Conservation (phyloP, 305 asterid genomes). For the Nicotiana rustica region DNA sequence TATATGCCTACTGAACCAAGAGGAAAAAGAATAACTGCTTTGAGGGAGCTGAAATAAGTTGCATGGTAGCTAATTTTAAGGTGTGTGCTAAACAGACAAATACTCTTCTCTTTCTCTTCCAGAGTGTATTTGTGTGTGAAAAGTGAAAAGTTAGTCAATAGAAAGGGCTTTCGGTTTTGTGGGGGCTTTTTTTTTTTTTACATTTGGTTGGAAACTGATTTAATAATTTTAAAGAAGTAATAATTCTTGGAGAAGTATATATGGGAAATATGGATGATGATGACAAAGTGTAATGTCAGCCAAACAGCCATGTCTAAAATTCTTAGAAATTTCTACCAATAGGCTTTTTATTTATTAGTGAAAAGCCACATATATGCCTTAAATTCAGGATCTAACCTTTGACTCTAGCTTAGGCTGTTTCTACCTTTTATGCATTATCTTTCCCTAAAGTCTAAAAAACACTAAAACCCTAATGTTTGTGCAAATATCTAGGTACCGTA, state of each 20-base stretch:
- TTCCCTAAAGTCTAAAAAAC: no score
- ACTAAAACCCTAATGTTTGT: no score
- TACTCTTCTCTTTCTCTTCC: no score
- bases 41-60: background rate
- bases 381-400: slow-evolving; percentile 46
- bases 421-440: slow-evolving; percentile 2
- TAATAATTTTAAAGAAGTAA: background rate
- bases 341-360: background rate
- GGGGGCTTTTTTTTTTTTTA: background rate
- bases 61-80: slow-evolving; percentile 3
- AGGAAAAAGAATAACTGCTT: background rate
- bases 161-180: background rate
- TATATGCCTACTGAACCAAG: slow-evolving; percentile 13
- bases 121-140: slow-evolving; percentile 10
- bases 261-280: background rate
- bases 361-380: slow-evolving; percentile 32
- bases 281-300: slow-evolving; percentile 19
- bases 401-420: slow-evolving; percentile 33
- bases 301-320: background rate
- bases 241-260: background rate
- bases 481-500: background rate
- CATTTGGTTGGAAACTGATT: background rate
- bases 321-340: slow-evolving; percentile 34
- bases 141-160: slow-evolving; percentile 19
- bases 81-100: background rate